phyloP scores from a whole-genome alignment of 768 basidiomycete genomes.

The Lactarius trivialis region DNA sequence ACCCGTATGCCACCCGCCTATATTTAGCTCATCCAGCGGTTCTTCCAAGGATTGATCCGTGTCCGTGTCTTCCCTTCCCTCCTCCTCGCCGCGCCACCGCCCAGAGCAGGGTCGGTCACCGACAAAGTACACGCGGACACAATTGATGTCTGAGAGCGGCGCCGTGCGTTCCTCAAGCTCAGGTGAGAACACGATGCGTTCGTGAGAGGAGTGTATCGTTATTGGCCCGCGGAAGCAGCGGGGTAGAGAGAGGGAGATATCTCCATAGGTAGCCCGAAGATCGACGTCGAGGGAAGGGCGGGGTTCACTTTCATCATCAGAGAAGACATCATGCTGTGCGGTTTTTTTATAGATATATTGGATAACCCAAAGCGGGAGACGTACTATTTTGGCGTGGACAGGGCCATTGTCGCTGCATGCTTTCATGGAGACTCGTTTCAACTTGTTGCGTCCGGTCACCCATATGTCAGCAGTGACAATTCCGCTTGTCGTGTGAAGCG shows the following conservation, averaged over 20 bases:
- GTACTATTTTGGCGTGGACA: slow-evolving; percentile 4
- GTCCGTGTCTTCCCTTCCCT: not conserved
- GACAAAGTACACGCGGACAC: slow-evolving; percentile 7
- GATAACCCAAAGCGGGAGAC: not conserved
- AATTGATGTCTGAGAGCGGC: not conserved
- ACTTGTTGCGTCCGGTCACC: not conserved
- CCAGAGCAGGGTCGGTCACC: not conserved
- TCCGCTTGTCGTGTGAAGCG: slow-evolving; percentile 4
- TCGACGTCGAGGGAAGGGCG: slow-evolving; percentile 3
- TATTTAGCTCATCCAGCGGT: not conserved
- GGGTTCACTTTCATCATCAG: not conserved
- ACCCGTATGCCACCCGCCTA: not conserved
- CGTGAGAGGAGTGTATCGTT: slow-evolving; percentile 2
- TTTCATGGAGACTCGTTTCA: not conserved
- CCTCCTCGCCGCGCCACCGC: not conserved
- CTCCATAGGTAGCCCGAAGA: slow-evolving; percentile 1
- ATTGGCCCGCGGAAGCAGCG: slow-evolving; percentile 7
- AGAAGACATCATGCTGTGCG: not conserved
- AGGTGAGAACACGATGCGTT: slow-evolving; percentile 2
- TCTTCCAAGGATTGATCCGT: not conserved
- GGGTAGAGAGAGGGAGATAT: slow-evolving; percentile 2
- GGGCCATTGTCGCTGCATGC: not conserved
- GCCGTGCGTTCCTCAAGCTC: not conserved
- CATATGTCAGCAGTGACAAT: not conserved
- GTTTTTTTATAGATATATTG: not conserved